These are phyloP conservation scores for Trichothecium roseum DNA, from an alignment of 2,329 filamentous ascomycete genomes.

Conservation along the genomic window DNA sequence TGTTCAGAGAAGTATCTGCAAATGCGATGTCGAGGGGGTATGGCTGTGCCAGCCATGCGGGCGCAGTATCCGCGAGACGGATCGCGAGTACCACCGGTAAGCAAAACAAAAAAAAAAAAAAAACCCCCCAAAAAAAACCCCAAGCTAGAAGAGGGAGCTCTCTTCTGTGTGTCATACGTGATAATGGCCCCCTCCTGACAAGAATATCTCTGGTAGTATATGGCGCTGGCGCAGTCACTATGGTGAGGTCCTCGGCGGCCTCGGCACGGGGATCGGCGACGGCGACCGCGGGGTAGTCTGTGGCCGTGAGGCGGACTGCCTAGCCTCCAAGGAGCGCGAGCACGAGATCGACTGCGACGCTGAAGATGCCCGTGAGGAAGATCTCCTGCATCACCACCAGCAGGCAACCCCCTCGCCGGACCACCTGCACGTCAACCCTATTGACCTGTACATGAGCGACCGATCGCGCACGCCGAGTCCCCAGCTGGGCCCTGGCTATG, in stretches of 20 bases:
- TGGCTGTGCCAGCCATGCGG: slow-evolving; percentile 87
- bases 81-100: slow-evolving; percentile 49
- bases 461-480: slow-evolving; percentile 32
- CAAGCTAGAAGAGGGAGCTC: not conserved
- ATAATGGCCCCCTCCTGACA: not conserved
- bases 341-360: slow-evolving; percentile 79
- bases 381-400: slow-evolving; percentile 1
- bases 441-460: slow-evolving; percentile 3
- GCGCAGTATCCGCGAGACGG: slow-evolving; percentile 51
- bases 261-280: slow-evolving; percentile 81
- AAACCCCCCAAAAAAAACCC: too few species aligned
- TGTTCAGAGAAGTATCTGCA: slow-evolving; percentile 46
- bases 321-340: slow-evolving; percentile 67
- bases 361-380: slow-evolving; percentile 43
- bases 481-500: slow-evolving; percentile 61
- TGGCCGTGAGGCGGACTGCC: slow-evolving; percentile 65
- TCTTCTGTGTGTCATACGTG: slow-evolving; percentile 1
- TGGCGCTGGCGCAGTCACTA: slow-evolving; percentile 90
- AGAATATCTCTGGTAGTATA: slow-evolving; percentile 50
- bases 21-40: slow-evolving; percentile 45
- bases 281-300: slow-evolving; percentile 83
- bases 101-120: slow-evolving; percentile 6
- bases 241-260: slow-evolving; percentile 65
- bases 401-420: slow-evolving; percentile 7
- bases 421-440: slow-evolving; percentile 8